phyloP scores from a whole-genome alignment of 202 grass and related monocot genomes.

The Panicum hallii region DNA sequence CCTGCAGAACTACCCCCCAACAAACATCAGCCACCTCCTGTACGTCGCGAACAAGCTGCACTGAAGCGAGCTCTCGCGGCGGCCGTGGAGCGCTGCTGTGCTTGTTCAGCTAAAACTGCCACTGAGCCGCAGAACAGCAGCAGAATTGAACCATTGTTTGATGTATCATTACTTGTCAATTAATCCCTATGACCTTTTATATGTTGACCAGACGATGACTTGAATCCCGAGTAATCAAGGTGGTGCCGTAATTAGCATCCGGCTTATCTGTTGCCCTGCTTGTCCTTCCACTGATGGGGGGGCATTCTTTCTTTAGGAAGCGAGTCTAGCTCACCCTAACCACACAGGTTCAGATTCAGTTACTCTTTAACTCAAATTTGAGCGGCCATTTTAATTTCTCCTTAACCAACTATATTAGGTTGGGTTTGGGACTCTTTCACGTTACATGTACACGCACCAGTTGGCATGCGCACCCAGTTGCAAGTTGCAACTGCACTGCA shows the following conservation, averaged over 20 bases:
- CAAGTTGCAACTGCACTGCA: background rate
- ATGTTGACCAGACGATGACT: background rate
- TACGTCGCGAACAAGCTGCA: constrained; percentile 90
- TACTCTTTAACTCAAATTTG: background rate
- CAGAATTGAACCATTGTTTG: background rate
- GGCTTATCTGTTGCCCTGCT: background rate
- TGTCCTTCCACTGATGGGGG: background rate
- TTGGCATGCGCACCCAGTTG: background rate
- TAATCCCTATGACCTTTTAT: background rate
- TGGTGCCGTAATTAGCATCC: background rate
- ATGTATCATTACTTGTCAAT: background rate
- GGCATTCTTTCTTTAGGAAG: too few relatives aligned
- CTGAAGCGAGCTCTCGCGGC: constrained; percentile 2
- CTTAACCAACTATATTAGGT: background rate
- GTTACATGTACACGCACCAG: background rate
- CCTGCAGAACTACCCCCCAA: constrained; percentile 83
- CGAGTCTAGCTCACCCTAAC: too few relatives aligned
- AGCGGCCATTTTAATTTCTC: background rate
- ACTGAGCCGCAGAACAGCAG: background rate
- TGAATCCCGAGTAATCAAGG: background rate
- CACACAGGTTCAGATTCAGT: background rate
- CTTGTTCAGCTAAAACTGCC: constrained; percentile 3
- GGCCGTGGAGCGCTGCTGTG: background rate
- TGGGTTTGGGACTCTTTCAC: background rate
- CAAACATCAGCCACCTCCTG: constrained; percentile 88